These are phyloP conservation scores for Tricholoma saponaceum DNA, from an alignment of 768 basidiomycete genomes.

Conservation along the genomic window DNA sequence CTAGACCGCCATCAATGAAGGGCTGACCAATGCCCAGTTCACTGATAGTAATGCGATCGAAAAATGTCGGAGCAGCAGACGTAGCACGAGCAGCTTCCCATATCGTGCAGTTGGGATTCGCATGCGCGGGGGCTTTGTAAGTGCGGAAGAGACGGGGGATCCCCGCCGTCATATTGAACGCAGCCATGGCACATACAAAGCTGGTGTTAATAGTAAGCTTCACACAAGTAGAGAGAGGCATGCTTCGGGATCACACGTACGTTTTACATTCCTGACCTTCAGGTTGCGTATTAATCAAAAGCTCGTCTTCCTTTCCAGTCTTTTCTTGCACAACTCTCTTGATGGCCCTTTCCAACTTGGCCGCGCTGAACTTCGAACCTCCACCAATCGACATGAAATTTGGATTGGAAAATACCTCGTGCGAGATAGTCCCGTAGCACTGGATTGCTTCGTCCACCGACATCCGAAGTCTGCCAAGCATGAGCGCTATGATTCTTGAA, in stretches of 20 bases:
- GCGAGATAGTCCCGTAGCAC: slow-evolving; percentile 11
- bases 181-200: slow-evolving; percentile 8
- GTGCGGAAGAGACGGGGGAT: slow-evolving; percentile 12
- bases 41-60: slow-evolving; percentile 12
- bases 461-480: slow-evolving; percentile 23
- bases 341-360: background rate
- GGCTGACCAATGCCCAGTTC: slow-evolving; percentile 2
- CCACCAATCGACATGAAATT: background rate
- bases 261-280: background rate
- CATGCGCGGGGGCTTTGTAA: slow-evolving; percentile 1
- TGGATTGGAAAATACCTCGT: background rate
- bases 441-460: slow-evolving; percentile 16
- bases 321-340: background rate
- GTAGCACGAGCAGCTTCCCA: slow-evolving; percentile 29
- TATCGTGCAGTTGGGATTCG: slow-evolving; percentile 13
- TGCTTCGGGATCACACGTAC: background rate
- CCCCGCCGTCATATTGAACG: background rate
- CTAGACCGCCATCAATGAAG: slow-evolving; percentile 13
- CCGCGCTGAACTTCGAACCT: slow-evolving; percentile 5
- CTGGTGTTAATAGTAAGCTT: background rate
- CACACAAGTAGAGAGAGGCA: no score
- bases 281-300: no score
- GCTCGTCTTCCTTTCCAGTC: background rate
- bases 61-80: slow-evolving; percentile 22
- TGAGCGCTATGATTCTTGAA: slow-evolving; percentile 17